phyloP scores from a whole-genome alignment of 1,139 yeast species.

The Blastobotrys capitulatus region DNA sequence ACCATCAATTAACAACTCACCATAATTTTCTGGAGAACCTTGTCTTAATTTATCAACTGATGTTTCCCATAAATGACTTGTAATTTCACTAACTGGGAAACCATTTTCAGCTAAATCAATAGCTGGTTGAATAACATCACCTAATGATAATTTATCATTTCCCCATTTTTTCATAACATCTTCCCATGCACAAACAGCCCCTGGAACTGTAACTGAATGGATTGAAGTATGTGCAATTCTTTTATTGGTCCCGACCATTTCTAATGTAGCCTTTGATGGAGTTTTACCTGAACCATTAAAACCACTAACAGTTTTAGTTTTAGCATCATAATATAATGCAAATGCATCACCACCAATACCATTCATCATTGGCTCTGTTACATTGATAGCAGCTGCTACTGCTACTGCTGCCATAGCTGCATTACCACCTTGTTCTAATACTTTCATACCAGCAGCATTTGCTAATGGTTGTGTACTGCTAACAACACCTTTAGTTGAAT shows the following conservation, averaged over 20 bases:
- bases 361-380: conserved; percentile 71
- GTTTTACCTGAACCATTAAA: conserved; percentile 76
- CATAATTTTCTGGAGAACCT: conserved; percentile 18
- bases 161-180: conserved; percentile 71
- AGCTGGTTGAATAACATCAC: conserved; percentile 62
- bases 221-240: conserved; percentile 46
- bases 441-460: conserved; percentile 63
- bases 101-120: conserved; percentile 66
- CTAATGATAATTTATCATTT: conserved; percentile 56
- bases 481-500: conserved; percentile 69
- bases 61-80: conserved; percentile 49
- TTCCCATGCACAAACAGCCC: conserved; percentile 73
- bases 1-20: conserved; percentile 39
- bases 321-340: conserved; percentile 52
- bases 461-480: conserved; percentile 76
- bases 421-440: conserved; percentile 69
- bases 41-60: conserved; percentile 13
- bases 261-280: conserved; percentile 48
- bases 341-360: conserved; percentile 86
- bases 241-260: conserved; percentile 37
- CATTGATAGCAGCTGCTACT: conserved; percentile 65
- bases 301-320: conserved; percentile 51
- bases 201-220: conserved; percentile 66
- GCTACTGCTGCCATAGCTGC: conserved; percentile 79
- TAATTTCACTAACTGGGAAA: conserved; percentile 55